These are phyloP conservation scores for Entelexis paramagnoliae DNA, from an alignment of 1,139 yeast species.

Conservation along the genomic window DNA sequence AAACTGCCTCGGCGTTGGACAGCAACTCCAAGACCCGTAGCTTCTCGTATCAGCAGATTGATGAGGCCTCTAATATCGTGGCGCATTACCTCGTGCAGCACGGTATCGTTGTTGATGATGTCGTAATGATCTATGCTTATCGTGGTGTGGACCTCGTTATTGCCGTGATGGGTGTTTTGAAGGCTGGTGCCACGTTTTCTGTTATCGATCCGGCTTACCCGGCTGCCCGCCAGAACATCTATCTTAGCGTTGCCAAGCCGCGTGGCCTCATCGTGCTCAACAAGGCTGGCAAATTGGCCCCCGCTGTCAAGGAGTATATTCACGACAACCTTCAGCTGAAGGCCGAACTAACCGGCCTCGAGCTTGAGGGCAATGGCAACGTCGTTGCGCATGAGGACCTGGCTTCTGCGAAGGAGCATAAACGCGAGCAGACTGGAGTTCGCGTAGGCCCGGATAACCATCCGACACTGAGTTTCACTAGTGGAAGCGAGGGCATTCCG, in stretches of 20 bases:
- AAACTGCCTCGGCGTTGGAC: conserved; percentile 60
- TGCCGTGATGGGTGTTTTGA: conserved; percentile 93
- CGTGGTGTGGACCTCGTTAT: conserved; percentile 95
- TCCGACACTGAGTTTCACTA: conserved; percentile 94
- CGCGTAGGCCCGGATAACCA: conserved; percentile 94
- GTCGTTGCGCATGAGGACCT: conserved; percentile 46
- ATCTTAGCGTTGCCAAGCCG: conserved; percentile 87
- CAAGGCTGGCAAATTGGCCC: conserved; percentile 77
- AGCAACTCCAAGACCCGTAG: conserved; percentile 50
- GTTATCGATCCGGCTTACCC: conserved; percentile 99
- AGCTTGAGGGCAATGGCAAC: conserved; percentile 65
- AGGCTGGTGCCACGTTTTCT: conserved; percentile 97
- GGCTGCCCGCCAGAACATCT: conserved; percentile 91
- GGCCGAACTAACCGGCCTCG: conserved; percentile 66
- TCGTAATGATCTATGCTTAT: conserved; percentile 94
- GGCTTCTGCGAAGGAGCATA: conserved; percentile 34
- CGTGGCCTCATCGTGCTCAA: conserved; percentile 77
- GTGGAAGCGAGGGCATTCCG: conserved; percentile 97
- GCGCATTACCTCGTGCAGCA: conserved; percentile 76
- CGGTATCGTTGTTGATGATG: conserved; percentile 83
- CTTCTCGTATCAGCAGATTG: conserved; percentile 75
- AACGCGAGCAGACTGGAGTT: conserved; percentile 59
- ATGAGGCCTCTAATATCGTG: conserved; percentile 87
- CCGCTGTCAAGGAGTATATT: conserved; percentile 67
- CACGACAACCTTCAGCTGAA: conserved; percentile 57